These are phyloP conservation scores for Penicillium sp. DNA, from an alignment of 2,329 filamentous ascomycete species.

Conservation along the genomic window DNA sequence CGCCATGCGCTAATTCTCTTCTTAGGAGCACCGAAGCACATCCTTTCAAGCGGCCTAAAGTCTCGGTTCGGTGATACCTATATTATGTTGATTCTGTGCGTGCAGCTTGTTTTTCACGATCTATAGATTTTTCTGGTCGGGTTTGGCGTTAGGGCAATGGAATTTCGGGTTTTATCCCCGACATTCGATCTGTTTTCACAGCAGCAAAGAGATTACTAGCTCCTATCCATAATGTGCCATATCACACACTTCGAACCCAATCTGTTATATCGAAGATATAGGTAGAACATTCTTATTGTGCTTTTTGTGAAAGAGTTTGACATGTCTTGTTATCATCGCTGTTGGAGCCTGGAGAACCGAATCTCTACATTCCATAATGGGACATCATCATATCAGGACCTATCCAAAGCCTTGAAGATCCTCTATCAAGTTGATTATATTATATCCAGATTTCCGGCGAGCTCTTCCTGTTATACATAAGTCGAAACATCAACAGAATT, in stretches of 20 bases:
- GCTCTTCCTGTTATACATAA: slow-evolving; percentile 14
- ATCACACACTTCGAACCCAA: too few species aligned
- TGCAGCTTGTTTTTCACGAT: background rate
- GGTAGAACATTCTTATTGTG: too few species aligned
- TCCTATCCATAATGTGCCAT: too few species aligned
- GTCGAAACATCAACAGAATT: slow-evolving; percentile 15
- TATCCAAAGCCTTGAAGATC: too few species aligned
- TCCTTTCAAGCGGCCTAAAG: slow-evolving; percentile 33
- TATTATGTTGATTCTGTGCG: background rate
- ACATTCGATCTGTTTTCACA: background rate
- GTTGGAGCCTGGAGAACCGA: too few species aligned
- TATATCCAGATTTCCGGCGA: too few species aligned
- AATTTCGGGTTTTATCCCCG: background rate
- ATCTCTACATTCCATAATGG: too few species aligned
- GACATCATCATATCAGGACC: too few species aligned
- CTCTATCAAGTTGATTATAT: too few species aligned
- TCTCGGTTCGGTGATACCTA: background rate
- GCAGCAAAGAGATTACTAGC: background rate
- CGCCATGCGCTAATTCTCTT: slow-evolving; percentile 3
- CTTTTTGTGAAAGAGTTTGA: too few species aligned
- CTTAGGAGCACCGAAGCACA: slow-evolving; percentile 42
- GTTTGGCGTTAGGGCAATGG: slow-evolving; percentile 1
- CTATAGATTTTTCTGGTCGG: background rate
- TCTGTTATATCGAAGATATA: too few species aligned
- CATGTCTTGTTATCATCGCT: too few species aligned